Percentiles rank a stretch among this genome's conserved stretches.
Conservation (phyloP, 2,329 filamentous ascomycete genomes). For the Fusarium nematophilum region DNA sequence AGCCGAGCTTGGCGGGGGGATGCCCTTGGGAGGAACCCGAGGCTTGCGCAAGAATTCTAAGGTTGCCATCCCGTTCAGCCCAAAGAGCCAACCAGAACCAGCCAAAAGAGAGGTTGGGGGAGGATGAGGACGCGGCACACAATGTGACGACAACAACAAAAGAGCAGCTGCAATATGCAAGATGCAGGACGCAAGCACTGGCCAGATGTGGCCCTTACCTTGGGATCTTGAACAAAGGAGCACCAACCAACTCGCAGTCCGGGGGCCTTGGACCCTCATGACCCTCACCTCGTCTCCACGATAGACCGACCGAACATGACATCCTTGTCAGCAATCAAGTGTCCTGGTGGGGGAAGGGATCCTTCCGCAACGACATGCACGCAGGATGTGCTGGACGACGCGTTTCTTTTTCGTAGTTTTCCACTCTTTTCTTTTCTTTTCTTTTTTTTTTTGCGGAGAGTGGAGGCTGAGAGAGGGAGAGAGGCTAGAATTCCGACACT, state of each 20-base stretch:
- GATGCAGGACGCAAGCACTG: conserved; percentile 14
- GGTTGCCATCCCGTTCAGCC: conserved; percentile 1
- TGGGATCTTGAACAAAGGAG: background rate
- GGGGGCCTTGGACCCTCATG: conserved; percentile 6
- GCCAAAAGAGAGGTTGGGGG: conserved; percentile 3
- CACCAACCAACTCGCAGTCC: background rate
- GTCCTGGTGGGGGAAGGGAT: too few species aligned
- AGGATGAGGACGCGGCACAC: background rate
- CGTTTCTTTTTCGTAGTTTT: conserved; percentile 16
- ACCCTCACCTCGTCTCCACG: background rate
- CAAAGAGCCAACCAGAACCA: conserved; percentile 1
- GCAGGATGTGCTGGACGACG: conserved; percentile 7
- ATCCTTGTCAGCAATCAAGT: conserved; percentile 17
- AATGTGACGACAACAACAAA: conserved; percentile 26
- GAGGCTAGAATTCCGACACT: too few species aligned
- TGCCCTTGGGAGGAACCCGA: background rate
- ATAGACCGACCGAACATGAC: conserved; percentile 2
- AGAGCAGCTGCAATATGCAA: too few species aligned
- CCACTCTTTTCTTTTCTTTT: background rate
- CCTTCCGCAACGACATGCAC: too few species aligned
- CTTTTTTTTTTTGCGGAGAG: conserved; percentile 22
- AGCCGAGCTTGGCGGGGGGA: conserved; percentile 3
- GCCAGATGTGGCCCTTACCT: conserved; percentile 5
- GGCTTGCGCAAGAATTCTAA: background rate
- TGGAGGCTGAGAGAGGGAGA: conserved; percentile 18